A percentile compares a stretch with the other conserved stretches of the same genome.
phyloP scores from a whole-genome alignment of 129 eudicot genomes.

The Pulicaria dysenterica region DNA sequence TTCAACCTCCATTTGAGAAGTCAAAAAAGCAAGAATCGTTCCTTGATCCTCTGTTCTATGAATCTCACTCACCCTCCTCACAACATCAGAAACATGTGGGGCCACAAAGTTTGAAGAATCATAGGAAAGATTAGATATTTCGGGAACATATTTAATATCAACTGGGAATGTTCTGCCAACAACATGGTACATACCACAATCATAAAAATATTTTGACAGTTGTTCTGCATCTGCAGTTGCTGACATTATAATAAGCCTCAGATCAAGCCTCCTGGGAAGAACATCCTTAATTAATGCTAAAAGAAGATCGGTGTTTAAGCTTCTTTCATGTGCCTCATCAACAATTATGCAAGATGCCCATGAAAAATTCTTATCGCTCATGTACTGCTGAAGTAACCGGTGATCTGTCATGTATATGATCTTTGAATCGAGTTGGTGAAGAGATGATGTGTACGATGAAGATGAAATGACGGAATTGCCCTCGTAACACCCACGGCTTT shows the following conservation, averaged over 20 bases:
- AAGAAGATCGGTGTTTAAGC: slow-evolving; percentile 88
- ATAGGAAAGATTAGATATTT: slow-evolving; percentile 33
- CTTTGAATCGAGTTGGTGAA: slow-evolving; percentile 42
- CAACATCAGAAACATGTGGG: slow-evolving; percentile 57
- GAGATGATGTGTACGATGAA: slow-evolving; percentile 54
- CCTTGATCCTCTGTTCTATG: slow-evolving; percentile 65
- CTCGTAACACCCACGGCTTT: slow-evolving; percentile 63
- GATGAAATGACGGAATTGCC: slow-evolving; percentile 42
- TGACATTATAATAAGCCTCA: slow-evolving; percentile 90
- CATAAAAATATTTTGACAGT: slow-evolving; percentile 64
- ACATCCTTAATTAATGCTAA: slow-evolving; percentile 72
- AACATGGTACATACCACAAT: slow-evolving; percentile 67
- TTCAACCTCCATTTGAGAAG: slow-evolving; percentile 88
- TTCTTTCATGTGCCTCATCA: slow-evolving; percentile 98
- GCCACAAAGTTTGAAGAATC: slow-evolving; percentile 38
- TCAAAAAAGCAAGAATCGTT: slow-evolving; percentile 81
- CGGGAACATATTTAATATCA: slow-evolving; percentile 65
- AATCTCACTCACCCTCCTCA: slow-evolving; percentile 65
- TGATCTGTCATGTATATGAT: slow-evolving; percentile 84
- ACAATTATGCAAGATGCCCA: slow-evolving; percentile 79
- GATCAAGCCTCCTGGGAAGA: slow-evolving; percentile 55
- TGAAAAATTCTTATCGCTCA: slow-evolving; percentile 64
- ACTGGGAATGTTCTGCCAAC: slow-evolving; percentile 87
- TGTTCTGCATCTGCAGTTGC: slow-evolving; percentile 91
- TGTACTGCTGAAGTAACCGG: slow-evolving; percentile 85